These are phyloP conservation scores for Clavispora asparagi DNA, from an alignment of 805 yeast species.

Conservation along the genomic window DNA sequence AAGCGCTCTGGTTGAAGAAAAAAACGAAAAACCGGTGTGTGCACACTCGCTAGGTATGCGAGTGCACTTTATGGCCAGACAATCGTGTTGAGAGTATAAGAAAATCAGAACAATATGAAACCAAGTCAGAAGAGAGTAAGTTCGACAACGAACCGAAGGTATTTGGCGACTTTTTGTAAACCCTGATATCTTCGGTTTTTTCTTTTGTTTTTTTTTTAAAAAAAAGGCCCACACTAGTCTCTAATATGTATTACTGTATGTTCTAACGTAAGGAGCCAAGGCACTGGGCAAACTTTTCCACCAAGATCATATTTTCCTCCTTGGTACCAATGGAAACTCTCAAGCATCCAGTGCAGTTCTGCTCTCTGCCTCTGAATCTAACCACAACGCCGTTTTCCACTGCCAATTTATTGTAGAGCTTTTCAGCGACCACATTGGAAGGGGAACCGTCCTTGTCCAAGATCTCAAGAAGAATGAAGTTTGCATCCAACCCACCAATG, in stretches of 20 bases:
- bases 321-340: slow-evolving; percentile 84
- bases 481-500: slow-evolving; percentile 83
- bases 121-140: too few relatives aligned
- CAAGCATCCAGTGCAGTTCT: slow-evolving; percentile 83
- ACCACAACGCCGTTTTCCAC: slow-evolving; percentile 72
- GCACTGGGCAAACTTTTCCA: slow-evolving; percentile 41
- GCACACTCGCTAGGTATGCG: not conserved
- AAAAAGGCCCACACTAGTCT: not conserved
- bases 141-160: too few relatives aligned
- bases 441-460: slow-evolving; percentile 60
- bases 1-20: not conserved
- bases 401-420: slow-evolving; percentile 68
- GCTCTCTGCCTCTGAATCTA: slow-evolving; percentile 85
- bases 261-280: slow-evolving; percentile 5
- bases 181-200: too few relatives aligned
- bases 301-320: slow-evolving; percentile 60
- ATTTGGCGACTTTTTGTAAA: too few relatives aligned
- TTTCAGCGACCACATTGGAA: slow-evolving; percentile 59
- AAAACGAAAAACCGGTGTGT: slow-evolving; percentile 2
- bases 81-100: too few relatives aligned
- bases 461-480: slow-evolving; percentile 73
- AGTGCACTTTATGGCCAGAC: not conserved
- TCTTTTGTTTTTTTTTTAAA: not conserved
- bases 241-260: not conserved
- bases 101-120: not conserved